phyloP scores from a whole-genome alignment of 2,329 filamentous ascomycete species.

The Diaporthe sp. region DNA sequence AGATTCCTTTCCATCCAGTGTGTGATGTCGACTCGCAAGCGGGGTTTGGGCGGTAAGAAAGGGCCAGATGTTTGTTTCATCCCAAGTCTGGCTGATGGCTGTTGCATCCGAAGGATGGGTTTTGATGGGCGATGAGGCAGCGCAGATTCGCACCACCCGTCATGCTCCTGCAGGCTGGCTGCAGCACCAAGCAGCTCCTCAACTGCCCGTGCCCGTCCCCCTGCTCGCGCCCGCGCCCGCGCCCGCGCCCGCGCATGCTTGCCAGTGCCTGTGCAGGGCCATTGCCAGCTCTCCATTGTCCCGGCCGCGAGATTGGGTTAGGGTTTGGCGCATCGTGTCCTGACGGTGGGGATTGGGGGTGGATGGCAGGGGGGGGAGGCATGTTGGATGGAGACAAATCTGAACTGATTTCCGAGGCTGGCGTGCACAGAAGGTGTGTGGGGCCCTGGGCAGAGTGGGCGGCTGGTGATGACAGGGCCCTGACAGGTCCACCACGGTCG shows the following conservation, averaged over 20 bases:
- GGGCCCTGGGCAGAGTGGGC: constrained; percentile 22
- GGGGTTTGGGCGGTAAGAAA: constrained; percentile 23
- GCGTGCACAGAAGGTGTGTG: constrained; percentile 15
- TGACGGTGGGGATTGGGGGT: not conserved
- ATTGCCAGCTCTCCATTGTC: constrained; percentile 5
- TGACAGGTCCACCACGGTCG: constrained; percentile 33
- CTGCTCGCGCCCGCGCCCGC: not conserved
- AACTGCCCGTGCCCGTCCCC: not conserved
- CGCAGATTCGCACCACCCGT: constrained; percentile 23
- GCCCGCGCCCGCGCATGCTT: constrained; percentile 1
- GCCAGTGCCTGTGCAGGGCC: constrained; percentile 9
- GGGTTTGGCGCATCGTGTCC: constrained; percentile 23
- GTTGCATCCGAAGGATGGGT: constrained; percentile 31
- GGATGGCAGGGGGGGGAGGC: not conserved
- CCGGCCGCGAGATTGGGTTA: constrained; percentile 31
- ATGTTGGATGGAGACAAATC: constrained; percentile 20
- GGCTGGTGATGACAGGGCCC: constrained; percentile 35
- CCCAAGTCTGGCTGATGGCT: constrained; percentile 33
- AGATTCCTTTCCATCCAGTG: constrained; percentile 14
- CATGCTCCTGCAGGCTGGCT: not conserved
- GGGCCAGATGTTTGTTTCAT: constrained; percentile 35
- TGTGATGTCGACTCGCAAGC: constrained; percentile 22
- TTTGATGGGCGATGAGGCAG: constrained; percentile 21
- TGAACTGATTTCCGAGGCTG: constrained; percentile 26
- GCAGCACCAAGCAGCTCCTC: not conserved